Percentiles rank a stretch among this genome's conserved stretches.
These are phyloP conservation scores for Trichoderma sp. DNA, from an alignment of 2,329 filamentous ascomycete genomes.

Conservation along the genomic window DNA sequence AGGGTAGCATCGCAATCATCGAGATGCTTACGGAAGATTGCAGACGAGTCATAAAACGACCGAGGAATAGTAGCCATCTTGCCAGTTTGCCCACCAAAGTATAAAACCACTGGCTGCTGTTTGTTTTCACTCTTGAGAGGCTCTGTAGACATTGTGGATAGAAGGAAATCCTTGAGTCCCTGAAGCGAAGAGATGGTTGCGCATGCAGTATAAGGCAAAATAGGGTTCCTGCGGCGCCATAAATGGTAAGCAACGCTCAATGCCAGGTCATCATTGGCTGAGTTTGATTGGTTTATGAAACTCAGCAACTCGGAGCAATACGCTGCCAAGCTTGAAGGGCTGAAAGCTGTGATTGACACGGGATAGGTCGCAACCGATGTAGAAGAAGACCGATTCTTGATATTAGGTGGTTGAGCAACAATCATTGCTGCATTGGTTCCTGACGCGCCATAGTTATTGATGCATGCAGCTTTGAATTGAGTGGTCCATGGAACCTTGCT, in stretches of 20 bases:
- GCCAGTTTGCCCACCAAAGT: not conserved
- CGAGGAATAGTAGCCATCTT: not conserved
- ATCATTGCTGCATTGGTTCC: not conserved
- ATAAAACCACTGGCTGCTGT: not conserved
- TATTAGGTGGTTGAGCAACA: not conserved
- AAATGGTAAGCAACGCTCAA: not conserved
- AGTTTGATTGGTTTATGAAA: not conserved
- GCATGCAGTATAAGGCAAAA: not conserved
- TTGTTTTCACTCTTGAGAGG: not conserved
- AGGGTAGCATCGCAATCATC: not conserved
- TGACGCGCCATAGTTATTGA: not conserved
- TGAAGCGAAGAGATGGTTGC: not conserved
- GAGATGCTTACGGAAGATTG: not conserved
- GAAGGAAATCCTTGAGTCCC: not conserved
- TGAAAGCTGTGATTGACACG: not conserved
- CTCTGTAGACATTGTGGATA: not conserved
- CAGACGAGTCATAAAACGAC: not conserved
- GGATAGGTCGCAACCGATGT: not conserved
- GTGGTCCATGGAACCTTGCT: not conserved
- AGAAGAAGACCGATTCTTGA: not conserved
- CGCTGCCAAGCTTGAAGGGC: not conserved
- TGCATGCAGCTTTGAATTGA: not conserved
- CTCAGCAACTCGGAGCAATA: not conserved
- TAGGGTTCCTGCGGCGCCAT: not conserved
- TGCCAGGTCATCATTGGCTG: not conserved